These are phyloP conservation scores for Ganoderma sinense DNA, from an alignment of 1,284 basidiomycete species.

Conservation along the genomic window DNA sequence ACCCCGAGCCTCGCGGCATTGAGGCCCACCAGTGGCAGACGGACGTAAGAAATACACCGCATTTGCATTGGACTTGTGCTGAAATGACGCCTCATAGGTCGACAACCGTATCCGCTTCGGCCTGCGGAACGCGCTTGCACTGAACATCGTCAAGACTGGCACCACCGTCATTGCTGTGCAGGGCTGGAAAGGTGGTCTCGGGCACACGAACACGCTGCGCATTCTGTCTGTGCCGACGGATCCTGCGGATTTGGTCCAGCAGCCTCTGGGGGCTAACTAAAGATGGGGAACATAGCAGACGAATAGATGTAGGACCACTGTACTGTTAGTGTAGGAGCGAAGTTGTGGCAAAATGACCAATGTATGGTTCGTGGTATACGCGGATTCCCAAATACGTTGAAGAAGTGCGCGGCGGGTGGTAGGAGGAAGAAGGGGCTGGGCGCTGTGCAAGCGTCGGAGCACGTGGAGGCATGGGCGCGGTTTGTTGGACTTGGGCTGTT, in stretches of 20 bases:
- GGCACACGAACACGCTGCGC: slow-evolving; percentile 89
- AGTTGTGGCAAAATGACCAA: neutral
- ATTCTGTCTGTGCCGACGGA: slow-evolving; percentile 88
- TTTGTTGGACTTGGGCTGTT: neutral
- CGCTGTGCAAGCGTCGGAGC: neutral
- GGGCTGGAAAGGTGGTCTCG: slow-evolving; percentile 98
- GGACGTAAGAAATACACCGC: slow-evolving; percentile 68
- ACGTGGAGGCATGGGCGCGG: too few relatives aligned
- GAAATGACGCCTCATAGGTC: slow-evolving; percentile 53
- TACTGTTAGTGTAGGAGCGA: slow-evolving; percentile 25
- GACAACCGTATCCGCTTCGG: slow-evolving; percentile 94
- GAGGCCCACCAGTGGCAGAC: slow-evolving; percentile 95
- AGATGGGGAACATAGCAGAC: slow-evolving; percentile 6
- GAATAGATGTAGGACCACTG: slow-evolving; percentile 27
- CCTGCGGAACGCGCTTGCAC: slow-evolving; percentile 84
- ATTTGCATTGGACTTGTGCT: slow-evolving; percentile 30
- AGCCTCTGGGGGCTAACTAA: slow-evolving; percentile 58
- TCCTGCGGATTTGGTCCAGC: slow-evolving; percentile 81
- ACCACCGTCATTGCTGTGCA: slow-evolving; percentile 95
- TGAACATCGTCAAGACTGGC: slow-evolving; percentile 92
- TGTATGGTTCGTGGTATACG: neutral
- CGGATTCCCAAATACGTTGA: too few relatives aligned
- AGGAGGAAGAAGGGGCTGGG: too few relatives aligned
- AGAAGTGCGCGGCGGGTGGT: too few relatives aligned
- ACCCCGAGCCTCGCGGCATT: slow-evolving; percentile 91